Evolutionary conservation across 371 early-diverging fungal species (phyloP).

Genomic region (Rhizopus sp.): DNA sequence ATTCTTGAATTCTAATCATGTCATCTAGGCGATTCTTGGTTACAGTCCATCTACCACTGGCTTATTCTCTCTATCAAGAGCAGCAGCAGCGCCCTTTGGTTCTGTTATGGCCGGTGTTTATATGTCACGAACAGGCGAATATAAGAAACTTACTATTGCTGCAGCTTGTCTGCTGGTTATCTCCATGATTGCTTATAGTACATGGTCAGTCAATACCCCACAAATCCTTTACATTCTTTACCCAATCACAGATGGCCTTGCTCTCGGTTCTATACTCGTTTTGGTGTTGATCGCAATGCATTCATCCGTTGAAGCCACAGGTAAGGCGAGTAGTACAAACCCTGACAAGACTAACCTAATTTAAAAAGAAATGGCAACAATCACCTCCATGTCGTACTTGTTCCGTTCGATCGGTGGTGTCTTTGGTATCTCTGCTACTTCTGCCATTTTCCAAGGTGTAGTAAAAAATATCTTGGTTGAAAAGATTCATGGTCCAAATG

Average conservation of each 20-base stretch:
- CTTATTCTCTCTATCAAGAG: conserved; percentile 42
- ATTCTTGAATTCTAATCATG: background rate
- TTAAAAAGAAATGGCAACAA: conserved; percentile 43
- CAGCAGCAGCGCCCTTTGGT: conserved; percentile 34
- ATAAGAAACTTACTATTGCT: conserved; percentile 27
- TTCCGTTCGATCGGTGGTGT: conserved; percentile 50
- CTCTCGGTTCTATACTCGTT: conserved; percentile 38
- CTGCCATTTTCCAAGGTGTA: conserved; percentile 47
- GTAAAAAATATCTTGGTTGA: conserved; percentile 31
- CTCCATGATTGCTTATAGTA: conserved; percentile 24
- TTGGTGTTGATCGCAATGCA: conserved; percentile 43
- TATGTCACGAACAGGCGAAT: conserved; percentile 51
- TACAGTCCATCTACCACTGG: conserved; percentile 43
- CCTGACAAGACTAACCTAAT: conserved; percentile 1
- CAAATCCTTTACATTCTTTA: conserved; percentile 12
- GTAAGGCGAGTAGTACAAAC: conserved; percentile 9
- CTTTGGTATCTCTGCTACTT: conserved; percentile 42
- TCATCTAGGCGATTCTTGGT: conserved; percentile 34
- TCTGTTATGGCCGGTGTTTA: conserved; percentile 42
- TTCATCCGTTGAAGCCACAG: conserved; percentile 34
- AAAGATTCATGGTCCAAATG: conserved; percentile 43
- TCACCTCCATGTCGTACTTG: conserved; percentile 50
- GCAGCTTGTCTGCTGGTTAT: conserved; percentile 13
- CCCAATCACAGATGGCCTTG: conserved; percentile 42
- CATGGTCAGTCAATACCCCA: conserved; percentile 28